Base-by-base conservation (phyloP, 805 yeast genomes). In the Saccharomyces eubayanus region DNA sequence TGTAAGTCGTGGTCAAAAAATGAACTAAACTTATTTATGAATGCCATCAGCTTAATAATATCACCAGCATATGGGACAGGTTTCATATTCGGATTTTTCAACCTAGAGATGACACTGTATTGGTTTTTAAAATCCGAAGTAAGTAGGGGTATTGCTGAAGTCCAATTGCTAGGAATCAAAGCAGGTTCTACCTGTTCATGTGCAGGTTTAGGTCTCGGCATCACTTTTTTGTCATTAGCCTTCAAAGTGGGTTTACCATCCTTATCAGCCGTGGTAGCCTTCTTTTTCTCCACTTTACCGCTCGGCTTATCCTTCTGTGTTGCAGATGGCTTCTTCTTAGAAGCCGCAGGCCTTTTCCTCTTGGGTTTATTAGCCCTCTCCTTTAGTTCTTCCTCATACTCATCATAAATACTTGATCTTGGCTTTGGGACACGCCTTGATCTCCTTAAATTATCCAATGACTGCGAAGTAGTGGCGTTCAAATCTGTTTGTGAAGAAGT, bases 371-470 rank as follows among this genome's bases (percentile, higher is more conserved):
- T 28, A 3, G 56, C 20, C 47, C 56, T 16, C 16, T 36, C 43
- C 43, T 36, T 36, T 16, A 36, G 12, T 16, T 56, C 61, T 28
- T 62, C 62, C 36, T 57, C 62, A 48, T 56, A 56, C 21, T 53
- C 28, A 30, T 52, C 59, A 47, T 50, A 57, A 27, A 58, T 49
- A 41, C 60, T 61, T 6, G 55, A 46, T 53, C 62, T 63, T 36
- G 64, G 60, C 48, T 57, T 56, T 16, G 54, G 59, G 9, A 61
- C 61, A 55, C 68, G 63, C 27, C 57, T 55, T 9, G 67, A 63
- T 55, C 67, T 60, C 53, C 68, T 61, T 14, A 63, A 54, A 28
- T 36, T 36, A 16, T 36, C 43, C 10, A 21, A 16, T 2, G 43
- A 36, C 20, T 36, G 43, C 9, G 24, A 16, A 36, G 9, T 9